Percentiles rank a stretch among this genome's conserved stretches.
Evolutionary conservation across 2,329 filamentous ascomycete species (phyloP).

Genomic region (Teratosphaeria pseudoeucalypti): DNA sequence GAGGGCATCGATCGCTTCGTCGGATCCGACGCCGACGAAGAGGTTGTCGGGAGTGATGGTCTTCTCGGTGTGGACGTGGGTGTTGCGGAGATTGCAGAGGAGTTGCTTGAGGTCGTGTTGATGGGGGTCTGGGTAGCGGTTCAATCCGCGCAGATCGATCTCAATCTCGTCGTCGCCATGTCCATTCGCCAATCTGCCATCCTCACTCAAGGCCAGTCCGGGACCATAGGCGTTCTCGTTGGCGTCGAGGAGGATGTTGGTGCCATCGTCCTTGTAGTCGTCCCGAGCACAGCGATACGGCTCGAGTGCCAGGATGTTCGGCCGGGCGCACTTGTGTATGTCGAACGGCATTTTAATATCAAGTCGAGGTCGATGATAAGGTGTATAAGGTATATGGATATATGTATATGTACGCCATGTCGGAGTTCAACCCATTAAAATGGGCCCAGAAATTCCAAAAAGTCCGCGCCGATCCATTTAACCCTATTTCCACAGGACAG

Average conservation of each 20-base stretch:
- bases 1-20: constrained; percentile 92
- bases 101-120: constrained; percentile 76
- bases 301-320: constrained; percentile 43
- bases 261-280: constrained; percentile 98
- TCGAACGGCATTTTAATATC: constrained; percentile 32
- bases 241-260: constrained; percentile 88
- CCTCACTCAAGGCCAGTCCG: constrained; percentile 47
- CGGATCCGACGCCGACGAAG: constrained; percentile 90
- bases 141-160: constrained; percentile 69
- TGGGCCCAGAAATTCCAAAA: background rate
- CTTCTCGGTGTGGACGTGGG: constrained; percentile 65
- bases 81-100: constrained; percentile 80
- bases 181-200: constrained; percentile 39
- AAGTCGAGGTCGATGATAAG: no score
- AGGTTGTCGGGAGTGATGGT: constrained; percentile 69
- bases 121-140: constrained; percentile 96
- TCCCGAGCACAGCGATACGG: constrained; percentile 46
- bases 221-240: constrained; percentile 97
- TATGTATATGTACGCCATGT: constrained; percentile 1
- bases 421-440: background rate
- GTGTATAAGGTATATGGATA: no score
- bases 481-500: background rate
- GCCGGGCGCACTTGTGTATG: constrained; percentile 40
- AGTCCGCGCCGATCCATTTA: background rate
- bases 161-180: constrained; percentile 40